Evolutionary conservation across 1,284 basidiomycete genomes (phyloP), one percentile per base, ranked within the genome.

Genomic region (Cutaneotrichosporon sp.): DNA sequence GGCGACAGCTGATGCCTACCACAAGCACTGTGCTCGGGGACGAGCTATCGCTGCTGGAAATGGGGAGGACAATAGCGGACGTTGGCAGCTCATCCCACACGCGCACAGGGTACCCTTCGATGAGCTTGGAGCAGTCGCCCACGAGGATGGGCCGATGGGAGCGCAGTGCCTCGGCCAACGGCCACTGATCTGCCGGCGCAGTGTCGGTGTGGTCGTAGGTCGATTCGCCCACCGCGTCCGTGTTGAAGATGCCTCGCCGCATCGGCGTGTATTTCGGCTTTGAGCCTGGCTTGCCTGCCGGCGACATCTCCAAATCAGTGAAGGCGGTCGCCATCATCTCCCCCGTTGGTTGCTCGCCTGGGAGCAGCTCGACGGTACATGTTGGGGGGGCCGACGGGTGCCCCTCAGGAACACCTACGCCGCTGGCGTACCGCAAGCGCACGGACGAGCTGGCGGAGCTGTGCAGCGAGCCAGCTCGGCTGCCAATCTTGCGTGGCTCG

Each of bases 41-140:
- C 2, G 65, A 72, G n/a, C 73, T 72, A 6, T 74, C 74, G 3
- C 70, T 67, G 43, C 78, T 77, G 53, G 72, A 72, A 10, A 67
- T 63, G 0, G 81, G 80, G 4, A 82, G 71, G 3, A 81, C 73
- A 13, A 81, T 69, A 0, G 80, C 81, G 8, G 75, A 70, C 29
- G 66, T 69, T 0, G 79, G 74, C 11, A 78, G 59, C 51, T 77
- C 74, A 29, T 76, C 77, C 79, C 80, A 81, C 0, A 74, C 72
- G 10, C 76, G 60, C 11, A 77, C 59, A 0, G 70, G 69, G 59
- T 70, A 81, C 0, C 69, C 76, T 13, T 69, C 45, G 18, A 76
- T 74, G 43, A 79, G 54, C 1, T 51, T 31, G 3, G 69, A 50
- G 56, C 77, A 77, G 62, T 81, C 74, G 36, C 76, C 72, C 0